Percentiles rank a stretch among this genome's conserved stretches.
Evolutionary conservation across 2,329 filamentous ascomycete genomes (phyloP).

Genomic region (Arthrobotrys iridis): DNA sequence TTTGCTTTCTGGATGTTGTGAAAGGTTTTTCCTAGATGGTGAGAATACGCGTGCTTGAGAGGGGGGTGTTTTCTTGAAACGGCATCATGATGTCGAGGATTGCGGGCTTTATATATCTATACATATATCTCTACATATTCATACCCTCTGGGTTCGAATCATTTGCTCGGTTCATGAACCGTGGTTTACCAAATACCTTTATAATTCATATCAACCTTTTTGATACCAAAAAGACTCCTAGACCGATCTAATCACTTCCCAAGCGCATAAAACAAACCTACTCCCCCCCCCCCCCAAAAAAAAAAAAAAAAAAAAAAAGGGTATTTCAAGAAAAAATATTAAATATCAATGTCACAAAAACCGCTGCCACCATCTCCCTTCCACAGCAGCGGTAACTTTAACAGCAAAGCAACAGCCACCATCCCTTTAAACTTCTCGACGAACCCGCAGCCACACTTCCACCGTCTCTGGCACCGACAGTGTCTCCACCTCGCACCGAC

Average conservation of each 20-base stretch:
- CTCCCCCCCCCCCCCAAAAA: too few relatives aligned
- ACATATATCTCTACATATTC: too few relatives aligned
- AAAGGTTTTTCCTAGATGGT: conserved; percentile 1
- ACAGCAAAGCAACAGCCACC: too few relatives aligned
- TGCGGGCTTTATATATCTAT: background rate
- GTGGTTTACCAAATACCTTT: too few relatives aligned
- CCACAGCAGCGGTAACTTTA: background rate
- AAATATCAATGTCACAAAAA: background rate
- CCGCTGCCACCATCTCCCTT: background rate
- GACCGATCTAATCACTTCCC: too few relatives aligned
- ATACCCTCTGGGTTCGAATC: too few relatives aligned
- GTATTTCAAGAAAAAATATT: background rate
- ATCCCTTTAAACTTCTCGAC: background rate
- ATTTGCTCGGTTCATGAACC: too few relatives aligned
- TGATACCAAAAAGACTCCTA: too few relatives aligned
- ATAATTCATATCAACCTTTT: too few relatives aligned
- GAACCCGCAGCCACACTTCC: conserved; percentile 30
- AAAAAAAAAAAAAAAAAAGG: background rate
- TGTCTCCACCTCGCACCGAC: conserved; percentile 13
- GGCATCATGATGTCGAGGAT: background rate
- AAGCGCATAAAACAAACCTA: too few relatives aligned
- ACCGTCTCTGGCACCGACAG: conserved; percentile 9
- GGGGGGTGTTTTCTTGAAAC: background rate
- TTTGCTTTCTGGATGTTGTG: background rate
- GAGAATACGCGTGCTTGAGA: background rate